These are phyloP conservation scores for Theileria orientalis DNA, from an alignment of 169 alveolate species.

Conservation along the genomic window DNA sequence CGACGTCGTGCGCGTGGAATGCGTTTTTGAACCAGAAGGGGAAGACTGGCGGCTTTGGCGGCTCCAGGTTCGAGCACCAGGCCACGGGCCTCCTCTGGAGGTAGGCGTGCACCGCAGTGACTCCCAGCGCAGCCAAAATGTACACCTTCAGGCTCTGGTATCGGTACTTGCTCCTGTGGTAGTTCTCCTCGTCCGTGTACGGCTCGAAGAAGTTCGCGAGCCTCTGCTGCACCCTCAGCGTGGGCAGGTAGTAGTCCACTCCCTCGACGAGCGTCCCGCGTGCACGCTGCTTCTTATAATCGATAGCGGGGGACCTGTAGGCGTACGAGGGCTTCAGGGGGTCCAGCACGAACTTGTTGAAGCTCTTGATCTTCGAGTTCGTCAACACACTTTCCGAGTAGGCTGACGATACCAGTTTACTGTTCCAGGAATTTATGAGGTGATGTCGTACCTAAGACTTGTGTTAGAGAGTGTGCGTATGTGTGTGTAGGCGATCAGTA, in stretches of 20 bases:
- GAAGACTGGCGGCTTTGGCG: slow-evolving; percentile 82
- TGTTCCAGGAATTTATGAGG: slow-evolving; percentile 79
- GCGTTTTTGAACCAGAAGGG: slow-evolving; percentile 86
- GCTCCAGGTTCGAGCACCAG: slow-evolving; percentile 84
- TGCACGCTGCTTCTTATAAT: slow-evolving; percentile 81
- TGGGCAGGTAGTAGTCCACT: slow-evolving; percentile 79
- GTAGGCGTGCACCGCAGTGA: slow-evolving; percentile 75
- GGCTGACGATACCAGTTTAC: slow-evolving; percentile 61
- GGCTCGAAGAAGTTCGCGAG: slow-evolving; percentile 80
- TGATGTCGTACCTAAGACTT: slow-evolving; percentile 38
- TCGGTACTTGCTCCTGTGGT: slow-evolving; percentile 73
- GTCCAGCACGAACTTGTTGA: slow-evolving; percentile 74
- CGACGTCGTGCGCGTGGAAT: slow-evolving; percentile 84
- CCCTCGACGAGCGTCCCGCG: slow-evolving; percentile 86
- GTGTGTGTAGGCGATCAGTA: neutral
- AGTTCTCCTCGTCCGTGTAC: slow-evolving; percentile 80
- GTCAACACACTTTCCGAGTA: slow-evolving; percentile 66
- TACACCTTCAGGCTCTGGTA: slow-evolving; percentile 81
- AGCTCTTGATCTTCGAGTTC: slow-evolving; percentile 70
- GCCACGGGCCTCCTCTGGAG: slow-evolving; percentile 84
- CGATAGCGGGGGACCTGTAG: slow-evolving; percentile 75
- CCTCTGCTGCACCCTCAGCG: slow-evolving; percentile 74
- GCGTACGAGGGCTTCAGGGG: slow-evolving; percentile 74
- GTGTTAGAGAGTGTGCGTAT: no score
- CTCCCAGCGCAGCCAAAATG: slow-evolving; percentile 80